phyloP scores from a whole-genome alignment of 148 eudicot genomes.

The Rhododendron mucronatum region DNA sequence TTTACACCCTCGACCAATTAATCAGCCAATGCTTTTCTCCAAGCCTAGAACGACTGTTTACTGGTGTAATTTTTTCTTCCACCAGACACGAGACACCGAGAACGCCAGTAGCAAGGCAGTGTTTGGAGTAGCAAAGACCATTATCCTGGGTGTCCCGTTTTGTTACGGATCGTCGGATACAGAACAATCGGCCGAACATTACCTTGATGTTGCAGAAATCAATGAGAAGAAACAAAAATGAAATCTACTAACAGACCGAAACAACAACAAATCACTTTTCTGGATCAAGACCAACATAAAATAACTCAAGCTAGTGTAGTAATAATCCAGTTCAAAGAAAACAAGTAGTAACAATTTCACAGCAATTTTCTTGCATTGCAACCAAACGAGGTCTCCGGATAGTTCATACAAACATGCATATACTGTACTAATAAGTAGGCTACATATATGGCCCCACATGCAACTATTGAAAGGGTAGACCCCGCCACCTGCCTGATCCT shows the following conservation, averaged over 20 bases:
- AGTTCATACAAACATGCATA: not conserved
- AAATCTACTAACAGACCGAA: too few species aligned
- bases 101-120: too few species aligned
- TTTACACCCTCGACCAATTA: not conserved
- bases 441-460: not conserved
- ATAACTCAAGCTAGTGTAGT: too few species aligned
- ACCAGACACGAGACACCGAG: not conserved
- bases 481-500: not conserved
- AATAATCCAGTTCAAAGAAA: too few species aligned
- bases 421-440: not conserved
- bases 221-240: too few species aligned
- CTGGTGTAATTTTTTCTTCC: not conserved
- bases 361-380: not conserved
- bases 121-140: too few species aligned
- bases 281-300: too few species aligned
- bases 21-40: not conserved
- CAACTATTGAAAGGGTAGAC: conserved; percentile 9
- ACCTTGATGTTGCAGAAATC: too few species aligned
- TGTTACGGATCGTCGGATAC: too few species aligned
- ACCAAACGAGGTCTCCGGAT: not conserved
- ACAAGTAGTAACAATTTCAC: not conserved
- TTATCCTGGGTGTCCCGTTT: too few species aligned
- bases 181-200: too few species aligned
- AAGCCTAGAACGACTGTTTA: not conserved
- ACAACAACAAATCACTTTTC: too few species aligned